Evolutionary conservation across 2,329 filamentous ascomycete species (phyloP).

Genomic region (Penicillium sp.): DNA sequence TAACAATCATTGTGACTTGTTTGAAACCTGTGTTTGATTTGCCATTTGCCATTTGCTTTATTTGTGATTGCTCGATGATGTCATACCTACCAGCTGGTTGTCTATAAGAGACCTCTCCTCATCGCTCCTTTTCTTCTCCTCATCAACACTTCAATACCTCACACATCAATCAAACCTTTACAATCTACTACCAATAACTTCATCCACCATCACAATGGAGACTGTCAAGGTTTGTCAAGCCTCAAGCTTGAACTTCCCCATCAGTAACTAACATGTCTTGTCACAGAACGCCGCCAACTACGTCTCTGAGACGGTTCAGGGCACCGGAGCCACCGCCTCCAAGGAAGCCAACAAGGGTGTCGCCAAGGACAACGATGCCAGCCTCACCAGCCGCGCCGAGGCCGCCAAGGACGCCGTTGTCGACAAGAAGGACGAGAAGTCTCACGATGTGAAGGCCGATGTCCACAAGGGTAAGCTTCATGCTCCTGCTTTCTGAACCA

Average conservation of each 20-base stretch:
- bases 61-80: neutral
- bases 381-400: slow-evolving; percentile 54
- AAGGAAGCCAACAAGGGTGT: slow-evolving; percentile 71
- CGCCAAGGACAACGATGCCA: slow-evolving; percentile 62
- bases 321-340: slow-evolving; percentile 56
- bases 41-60: neutral
- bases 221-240: slow-evolving; percentile 6
- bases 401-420: slow-evolving; percentile 53
- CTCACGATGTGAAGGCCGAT: slow-evolving; percentile 44
- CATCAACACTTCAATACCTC: neutral
- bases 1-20: neutral
- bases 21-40: neutral
- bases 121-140: neutral
- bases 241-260: neutral
- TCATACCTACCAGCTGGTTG: neutral
- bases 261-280: neutral
- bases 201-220: slow-evolving; percentile 3
- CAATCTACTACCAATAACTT: neutral
- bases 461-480: slow-evolving; percentile 8
- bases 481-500: too few relatives aligned
- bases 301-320: slow-evolving; percentile 65
- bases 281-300: slow-evolving; percentile 63
- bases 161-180: neutral
- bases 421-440: slow-evolving; percentile 56
- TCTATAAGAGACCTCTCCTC: neutral